Conservation (phyloP, 495 filamentous ascomycete species). For the Cercophora newfieldiana region DNA sequence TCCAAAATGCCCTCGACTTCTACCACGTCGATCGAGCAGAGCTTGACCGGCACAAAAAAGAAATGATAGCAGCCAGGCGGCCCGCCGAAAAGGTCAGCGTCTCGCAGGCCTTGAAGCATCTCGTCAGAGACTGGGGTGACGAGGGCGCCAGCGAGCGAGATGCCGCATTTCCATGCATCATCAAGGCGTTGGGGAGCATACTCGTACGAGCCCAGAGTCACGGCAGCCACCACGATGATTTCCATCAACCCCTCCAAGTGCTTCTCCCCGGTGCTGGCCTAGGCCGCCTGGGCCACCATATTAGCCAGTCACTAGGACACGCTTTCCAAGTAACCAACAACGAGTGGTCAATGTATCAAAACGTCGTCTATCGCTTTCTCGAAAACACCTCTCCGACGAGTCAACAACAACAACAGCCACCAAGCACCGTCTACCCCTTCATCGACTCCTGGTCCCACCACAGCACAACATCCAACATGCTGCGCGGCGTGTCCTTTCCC, state of each 20-base stretch:
- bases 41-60: slow-evolving; percentile 28
- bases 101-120: slow-evolving; percentile 47
- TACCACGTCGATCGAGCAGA: slow-evolving; percentile 33
- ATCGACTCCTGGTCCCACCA: slow-evolving; percentile 51
- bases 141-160: slow-evolving; percentile 43
- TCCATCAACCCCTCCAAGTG: slow-evolving; percentile 27
- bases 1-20: slow-evolving; percentile 29
- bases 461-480: slow-evolving; percentile 36
- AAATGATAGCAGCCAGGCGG: slow-evolving; percentile 21
- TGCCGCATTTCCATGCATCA: slow-evolving; percentile 39
- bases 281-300: slow-evolving; percentile 45
- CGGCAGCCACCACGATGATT: too few species aligned
- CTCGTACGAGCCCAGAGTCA: slow-evolving; percentile 18
- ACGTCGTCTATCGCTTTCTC: slow-evolving; percentile 40
- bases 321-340: slow-evolving; percentile 46
- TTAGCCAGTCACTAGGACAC: slow-evolving; percentile 22
- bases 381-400: slow-evolving; percentile 10
- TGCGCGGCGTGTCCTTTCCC: slow-evolving; percentile 42
- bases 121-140: slow-evolving; percentile 48
- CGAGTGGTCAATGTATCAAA: slow-evolving; percentile 47
- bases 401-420: too few species aligned
- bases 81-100: slow-evolving; percentile 38
- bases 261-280: slow-evolving; percentile 47
- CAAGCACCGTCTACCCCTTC: slow-evolving; percentile 42
- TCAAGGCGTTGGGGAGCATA: slow-evolving; percentile 29